phyloP scores from a whole-genome alignment of 805 yeast genomes.

The Metschnikowia proteae region DNA sequence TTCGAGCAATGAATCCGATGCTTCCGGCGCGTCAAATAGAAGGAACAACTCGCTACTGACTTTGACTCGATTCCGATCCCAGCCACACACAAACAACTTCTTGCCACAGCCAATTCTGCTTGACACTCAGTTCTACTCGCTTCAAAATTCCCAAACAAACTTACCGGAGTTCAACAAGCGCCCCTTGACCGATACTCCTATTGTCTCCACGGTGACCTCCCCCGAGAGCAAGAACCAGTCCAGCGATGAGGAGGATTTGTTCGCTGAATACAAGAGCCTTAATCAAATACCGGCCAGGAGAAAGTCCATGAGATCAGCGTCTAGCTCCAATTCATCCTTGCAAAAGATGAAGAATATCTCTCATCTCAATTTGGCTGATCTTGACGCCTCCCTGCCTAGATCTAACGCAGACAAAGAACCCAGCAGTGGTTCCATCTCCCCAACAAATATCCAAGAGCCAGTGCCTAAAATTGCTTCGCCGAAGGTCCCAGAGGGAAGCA shows the following conservation, averaged over 20 bases:
- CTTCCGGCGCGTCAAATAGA: not conserved
- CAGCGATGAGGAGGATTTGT: conserved; percentile 27
- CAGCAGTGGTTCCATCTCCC: conserved; percentile 21
- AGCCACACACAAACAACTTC: conserved; percentile 16
- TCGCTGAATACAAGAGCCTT: conserved; percentile 8
- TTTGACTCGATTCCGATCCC: conserved; percentile 14
- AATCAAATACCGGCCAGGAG: conserved; percentile 6
- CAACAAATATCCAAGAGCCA: conserved; percentile 14
- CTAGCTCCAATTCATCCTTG: conserved; percentile 11
- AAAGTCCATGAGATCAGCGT: not conserved
- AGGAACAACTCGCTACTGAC: conserved; percentile 9
- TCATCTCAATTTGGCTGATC: conserved; percentile 37
- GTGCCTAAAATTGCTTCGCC: conserved; percentile 7
- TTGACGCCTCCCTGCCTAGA: conserved; percentile 17
- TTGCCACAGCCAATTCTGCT: conserved; percentile 15
- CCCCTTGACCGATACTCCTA: conserved; percentile 74
- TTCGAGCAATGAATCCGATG: not conserved
- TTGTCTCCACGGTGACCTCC: conserved; percentile 52
- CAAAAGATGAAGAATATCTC: conserved; percentile 36
- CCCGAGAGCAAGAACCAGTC: conserved; percentile 40
- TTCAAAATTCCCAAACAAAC: conserved; percentile 12
- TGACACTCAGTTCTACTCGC: conserved; percentile 12
- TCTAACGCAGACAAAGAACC: conserved; percentile 5
- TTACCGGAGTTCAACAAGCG: conserved; percentile 64
- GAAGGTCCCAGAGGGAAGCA: not conserved